Evolutionary conservation across 306 rosid genomes (phyloP).

Genomic region (Biancaea sappan): DNA sequence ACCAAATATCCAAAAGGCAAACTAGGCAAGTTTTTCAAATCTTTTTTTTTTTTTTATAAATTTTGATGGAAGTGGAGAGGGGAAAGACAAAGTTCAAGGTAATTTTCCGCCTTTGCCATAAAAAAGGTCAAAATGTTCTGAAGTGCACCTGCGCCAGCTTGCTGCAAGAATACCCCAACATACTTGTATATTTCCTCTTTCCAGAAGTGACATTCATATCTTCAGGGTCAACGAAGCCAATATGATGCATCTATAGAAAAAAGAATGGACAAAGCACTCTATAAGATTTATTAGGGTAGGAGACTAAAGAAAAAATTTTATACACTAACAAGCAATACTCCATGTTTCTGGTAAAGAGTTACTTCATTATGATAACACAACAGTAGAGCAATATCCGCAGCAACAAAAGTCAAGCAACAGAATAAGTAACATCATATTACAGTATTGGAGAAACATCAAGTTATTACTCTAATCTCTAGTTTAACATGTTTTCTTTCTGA

Average conservation of each 20-base stretch:
- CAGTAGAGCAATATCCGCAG: constrained; percentile 4
- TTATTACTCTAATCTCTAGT: background rate
- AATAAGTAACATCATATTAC: background rate
- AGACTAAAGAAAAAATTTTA: too few relatives aligned
- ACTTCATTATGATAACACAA: background rate
- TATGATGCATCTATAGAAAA: constrained; percentile 75
- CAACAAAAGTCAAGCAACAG: background rate
- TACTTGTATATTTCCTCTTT: constrained; percentile 74
- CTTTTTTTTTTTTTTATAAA: background rate
- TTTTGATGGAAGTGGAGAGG: background rate
- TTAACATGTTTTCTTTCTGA: background rate
- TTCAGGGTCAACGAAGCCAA: constrained; percentile 88
- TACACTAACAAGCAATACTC: background rate
- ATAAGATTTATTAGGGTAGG: constrained; percentile 19
- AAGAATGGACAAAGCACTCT: constrained; percentile 14
- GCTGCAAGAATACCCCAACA: constrained; percentile 83
- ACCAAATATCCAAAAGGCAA: background rate
- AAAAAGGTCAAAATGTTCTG: constrained; percentile 8
- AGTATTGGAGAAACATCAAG: constrained; percentile 1
- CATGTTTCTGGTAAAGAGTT: constrained; percentile 2
- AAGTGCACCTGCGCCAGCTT: constrained; percentile 86
- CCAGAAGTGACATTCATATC: constrained; percentile 86
- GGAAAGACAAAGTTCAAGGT: background rate
- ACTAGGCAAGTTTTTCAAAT: background rate
- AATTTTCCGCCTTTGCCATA: constrained; percentile 7